Percentiles rank a stretch among this genome's conserved stretches.
Evolutionary conservation across 176 grass and related monocot genomes (phyloP).

Genomic region (Cenchrus purpureus): DNA sequence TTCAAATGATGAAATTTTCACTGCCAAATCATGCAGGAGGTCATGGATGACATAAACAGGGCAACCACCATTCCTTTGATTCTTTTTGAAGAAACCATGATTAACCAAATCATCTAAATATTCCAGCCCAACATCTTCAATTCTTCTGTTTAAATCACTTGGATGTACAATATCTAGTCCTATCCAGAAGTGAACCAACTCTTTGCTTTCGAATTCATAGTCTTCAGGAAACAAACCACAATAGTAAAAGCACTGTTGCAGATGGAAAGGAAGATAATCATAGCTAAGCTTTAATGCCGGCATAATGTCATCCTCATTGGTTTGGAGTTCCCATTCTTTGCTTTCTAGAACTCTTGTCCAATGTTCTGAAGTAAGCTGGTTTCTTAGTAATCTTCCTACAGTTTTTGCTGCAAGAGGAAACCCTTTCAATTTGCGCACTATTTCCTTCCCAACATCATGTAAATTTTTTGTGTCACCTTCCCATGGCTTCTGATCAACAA

Average conservation of each 20-base stretch:
- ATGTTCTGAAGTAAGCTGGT: background rate
- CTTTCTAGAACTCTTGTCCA: constrained; percentile 24
- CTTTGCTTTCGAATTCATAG: background rate
- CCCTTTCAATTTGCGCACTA: background rate
- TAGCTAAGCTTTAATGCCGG: constrained; percentile 44
- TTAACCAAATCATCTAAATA: constrained; percentile 6
- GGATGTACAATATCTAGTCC: constrained; percentile 13
- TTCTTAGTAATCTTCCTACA: constrained; percentile 38
- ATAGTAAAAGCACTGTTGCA: constrained; percentile 39
- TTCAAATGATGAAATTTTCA: constrained; percentile 27
- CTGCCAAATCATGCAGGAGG: constrained; percentile 29
- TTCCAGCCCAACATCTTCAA: constrained; percentile 17
- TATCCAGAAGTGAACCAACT: constrained; percentile 37
- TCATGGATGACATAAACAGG: constrained; percentile 36
- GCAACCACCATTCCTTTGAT: background rate
- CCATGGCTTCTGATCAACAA: background rate
- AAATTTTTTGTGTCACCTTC: background rate
- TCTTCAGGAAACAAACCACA: constrained; percentile 45
- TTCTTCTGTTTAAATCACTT: background rate
- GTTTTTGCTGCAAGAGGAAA: constrained; percentile 43
- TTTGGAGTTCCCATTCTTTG: constrained; percentile 28
- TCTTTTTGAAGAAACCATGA: background rate
- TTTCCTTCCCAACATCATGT: background rate
- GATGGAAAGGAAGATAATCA: constrained; percentile 38
- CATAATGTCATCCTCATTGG: constrained; percentile 20